Evolutionary conservation across 495 filamentous ascomycete genomes (phyloP).

Genomic region (Penicillium paradoxum): DNA sequence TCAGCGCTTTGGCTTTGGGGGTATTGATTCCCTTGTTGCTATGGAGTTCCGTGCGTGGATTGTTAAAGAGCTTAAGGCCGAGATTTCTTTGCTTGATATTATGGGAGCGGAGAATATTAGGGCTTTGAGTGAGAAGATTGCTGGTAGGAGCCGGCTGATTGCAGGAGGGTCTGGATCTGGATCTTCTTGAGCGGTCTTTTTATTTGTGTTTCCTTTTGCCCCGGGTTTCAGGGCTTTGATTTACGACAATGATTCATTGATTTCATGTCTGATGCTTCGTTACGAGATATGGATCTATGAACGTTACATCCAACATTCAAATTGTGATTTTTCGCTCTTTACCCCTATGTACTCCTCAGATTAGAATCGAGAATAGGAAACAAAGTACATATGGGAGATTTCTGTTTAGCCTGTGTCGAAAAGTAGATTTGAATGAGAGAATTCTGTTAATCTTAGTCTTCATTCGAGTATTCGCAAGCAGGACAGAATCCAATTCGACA

Average conservation of each 20-base stretch:
- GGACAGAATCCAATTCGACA: too few species aligned
- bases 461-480: too few species aligned
- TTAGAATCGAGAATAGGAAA: too few species aligned
- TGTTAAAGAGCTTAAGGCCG: conserved; percentile 29
- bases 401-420: too few species aligned
- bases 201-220: neutral
- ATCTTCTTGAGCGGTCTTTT: neutral
- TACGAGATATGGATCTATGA: neutral
- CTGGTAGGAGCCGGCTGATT: conserved; percentile 6
- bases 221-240: neutral
- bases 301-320: too few species aligned
- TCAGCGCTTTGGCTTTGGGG: conserved; percentile 26
- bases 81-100: conserved; percentile 39
- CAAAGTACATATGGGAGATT: too few species aligned
- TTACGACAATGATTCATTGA: neutral
- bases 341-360: too few species aligned
- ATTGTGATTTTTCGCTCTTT: neutral
- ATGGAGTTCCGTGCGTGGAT: conserved; percentile 48
- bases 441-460: too few species aligned
- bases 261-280: neutral
- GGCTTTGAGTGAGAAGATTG: conserved; percentile 24
- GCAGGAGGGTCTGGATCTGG: neutral
- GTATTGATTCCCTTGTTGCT: conserved; percentile 44
- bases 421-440: too few species aligned
- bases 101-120: conserved; percentile 27